Percentiles rank a stretch among this genome's conserved stretches.
phyloP scores from a whole-genome alignment of 345 rosid species.

The Passiflora organensis region DNA sequence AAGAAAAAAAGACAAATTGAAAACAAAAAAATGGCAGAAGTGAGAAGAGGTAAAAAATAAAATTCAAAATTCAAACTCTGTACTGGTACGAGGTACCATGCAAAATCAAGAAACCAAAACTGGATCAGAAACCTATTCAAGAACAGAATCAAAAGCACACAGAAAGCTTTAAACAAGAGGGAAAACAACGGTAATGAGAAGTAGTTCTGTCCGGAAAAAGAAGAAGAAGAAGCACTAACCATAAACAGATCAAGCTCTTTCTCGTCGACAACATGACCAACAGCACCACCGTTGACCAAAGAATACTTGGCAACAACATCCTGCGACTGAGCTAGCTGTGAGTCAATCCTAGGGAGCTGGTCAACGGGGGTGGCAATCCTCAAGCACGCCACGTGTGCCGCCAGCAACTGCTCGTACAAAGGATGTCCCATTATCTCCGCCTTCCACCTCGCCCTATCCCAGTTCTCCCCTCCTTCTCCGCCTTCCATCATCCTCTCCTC shows the following conservation, averaged over 20 bases:
- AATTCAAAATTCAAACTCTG: no score
- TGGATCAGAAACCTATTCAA: neutral
- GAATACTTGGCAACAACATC: constrained; percentile 39
- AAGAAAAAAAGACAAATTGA: no score
- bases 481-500: constrained; percentile 14
- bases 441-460: constrained; percentile 41
- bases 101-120: no score
- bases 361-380: constrained; percentile 42
- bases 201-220: no score
- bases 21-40: no score
- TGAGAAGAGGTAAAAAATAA: no score
- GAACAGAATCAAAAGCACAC: neutral
- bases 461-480: constrained; percentile 11
- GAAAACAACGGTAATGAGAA: no score
- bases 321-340: constrained; percentile 35
- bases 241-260: constrained; percentile 47
- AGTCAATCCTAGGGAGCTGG: constrained; percentile 36
- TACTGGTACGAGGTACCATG: no score
- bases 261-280: constrained; percentile 23
- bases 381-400: constrained; percentile 33
- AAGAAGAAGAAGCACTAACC: constrained; percentile 17
- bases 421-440: constrained; percentile 44
- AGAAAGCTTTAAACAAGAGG: neutral
- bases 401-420: constrained; percentile 38
- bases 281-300: constrained; percentile 15